These are phyloP conservation scores for Aspergillus biplanus DNA, from an alignment of 495 filamentous ascomycete genomes.

Conservation along the genomic window DNA sequence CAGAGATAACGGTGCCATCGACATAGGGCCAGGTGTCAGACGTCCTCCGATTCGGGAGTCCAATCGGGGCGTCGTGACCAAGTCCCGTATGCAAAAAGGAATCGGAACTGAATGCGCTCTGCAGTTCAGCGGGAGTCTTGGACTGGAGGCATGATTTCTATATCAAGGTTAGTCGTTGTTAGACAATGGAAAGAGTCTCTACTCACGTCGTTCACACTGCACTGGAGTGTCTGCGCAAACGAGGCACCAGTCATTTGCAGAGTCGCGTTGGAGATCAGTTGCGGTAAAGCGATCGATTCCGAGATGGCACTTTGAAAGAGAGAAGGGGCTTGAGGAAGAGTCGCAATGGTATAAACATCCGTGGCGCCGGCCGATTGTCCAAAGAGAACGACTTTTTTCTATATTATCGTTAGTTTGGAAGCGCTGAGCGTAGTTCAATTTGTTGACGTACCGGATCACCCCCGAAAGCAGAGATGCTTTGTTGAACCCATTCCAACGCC, in stretches of 20 bases:
- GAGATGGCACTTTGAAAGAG: constrained; percentile 37
- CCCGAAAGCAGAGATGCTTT: constrained; percentile 37
- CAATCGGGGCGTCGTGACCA: constrained; percentile 5
- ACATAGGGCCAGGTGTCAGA: constrained; percentile 31
- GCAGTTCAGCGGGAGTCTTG: constrained; percentile 20
- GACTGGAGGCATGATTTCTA: constrained; percentile 29
- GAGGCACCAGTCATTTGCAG: constrained; percentile 22
- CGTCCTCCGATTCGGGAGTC: constrained; percentile 19
- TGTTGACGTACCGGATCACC: constrained; percentile 32
- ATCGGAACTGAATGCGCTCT: constrained; percentile 21
- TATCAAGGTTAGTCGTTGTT: constrained; percentile 16
- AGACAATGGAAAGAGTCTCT: neutral
- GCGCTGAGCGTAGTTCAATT: neutral
- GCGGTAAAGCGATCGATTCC: constrained; percentile 39
- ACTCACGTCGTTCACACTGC: constrained; percentile 31
- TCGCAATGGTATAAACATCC: constrained; percentile 35
- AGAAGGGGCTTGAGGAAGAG: constrained; percentile 37
- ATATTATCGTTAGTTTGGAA: constrained; percentile 10
- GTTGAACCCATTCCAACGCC: constrained; percentile 36
- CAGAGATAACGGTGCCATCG: constrained; percentile 39
- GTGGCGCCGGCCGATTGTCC: constrained; percentile 46
- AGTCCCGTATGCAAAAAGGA: constrained; percentile 15
- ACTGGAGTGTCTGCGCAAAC: constrained; percentile 33
- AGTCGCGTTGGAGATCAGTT: constrained; percentile 21
- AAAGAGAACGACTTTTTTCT: constrained; percentile 42